Evolutionary conservation across 805 yeast species (phyloP).

Genomic region (Candida maris): DNA sequence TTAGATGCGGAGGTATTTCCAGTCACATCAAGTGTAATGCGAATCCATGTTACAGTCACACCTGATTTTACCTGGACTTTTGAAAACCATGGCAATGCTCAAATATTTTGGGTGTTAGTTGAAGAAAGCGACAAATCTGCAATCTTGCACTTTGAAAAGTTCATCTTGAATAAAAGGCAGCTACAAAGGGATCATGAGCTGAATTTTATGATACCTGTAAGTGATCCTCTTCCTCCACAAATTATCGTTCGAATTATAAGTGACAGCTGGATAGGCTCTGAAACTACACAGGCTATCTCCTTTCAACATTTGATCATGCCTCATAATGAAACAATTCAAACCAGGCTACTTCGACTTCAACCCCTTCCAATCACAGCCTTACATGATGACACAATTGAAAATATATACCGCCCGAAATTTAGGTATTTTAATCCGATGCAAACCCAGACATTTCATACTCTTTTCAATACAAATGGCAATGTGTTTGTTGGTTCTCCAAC

Average conservation of each 20-base stretch:
- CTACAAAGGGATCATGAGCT: conserved; percentile 57
- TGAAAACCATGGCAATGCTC: conserved; percentile 74
- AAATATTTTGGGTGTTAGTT: conserved; percentile 88
- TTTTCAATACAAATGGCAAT: conserved; percentile 74
- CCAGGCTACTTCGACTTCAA: conserved; percentile 72
- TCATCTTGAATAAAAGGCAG: conserved; percentile 61
- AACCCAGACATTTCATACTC: conserved; percentile 89
- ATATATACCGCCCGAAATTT: conserved; percentile 64
- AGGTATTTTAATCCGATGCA: conserved; percentile 97
- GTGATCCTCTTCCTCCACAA: conserved; percentile 89
- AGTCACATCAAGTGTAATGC: conserved; percentile 78
- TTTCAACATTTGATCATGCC: conserved; percentile 91
- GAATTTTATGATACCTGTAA: conserved; percentile 89
- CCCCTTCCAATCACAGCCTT: conserved; percentile 85
- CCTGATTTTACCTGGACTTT: conserved; percentile 88
- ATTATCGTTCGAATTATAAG: conserved; percentile 74
- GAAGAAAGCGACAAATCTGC: conserved; percentile 76
- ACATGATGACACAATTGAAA: conserved; percentile 62
- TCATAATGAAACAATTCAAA: conserved; percentile 78
- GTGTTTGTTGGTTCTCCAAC: conserved; percentile 97
- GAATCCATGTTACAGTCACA: conserved; percentile 65
- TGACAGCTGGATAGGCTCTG: conserved; percentile 89
- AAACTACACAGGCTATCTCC: conserved; percentile 69
- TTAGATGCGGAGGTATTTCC: conserved; percentile 84
- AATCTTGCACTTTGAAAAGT: conserved; percentile 78